Base-by-base conservation (phyloP, 2,329 filamentous ascomycete species). In the Apiospora aurea region DNA sequence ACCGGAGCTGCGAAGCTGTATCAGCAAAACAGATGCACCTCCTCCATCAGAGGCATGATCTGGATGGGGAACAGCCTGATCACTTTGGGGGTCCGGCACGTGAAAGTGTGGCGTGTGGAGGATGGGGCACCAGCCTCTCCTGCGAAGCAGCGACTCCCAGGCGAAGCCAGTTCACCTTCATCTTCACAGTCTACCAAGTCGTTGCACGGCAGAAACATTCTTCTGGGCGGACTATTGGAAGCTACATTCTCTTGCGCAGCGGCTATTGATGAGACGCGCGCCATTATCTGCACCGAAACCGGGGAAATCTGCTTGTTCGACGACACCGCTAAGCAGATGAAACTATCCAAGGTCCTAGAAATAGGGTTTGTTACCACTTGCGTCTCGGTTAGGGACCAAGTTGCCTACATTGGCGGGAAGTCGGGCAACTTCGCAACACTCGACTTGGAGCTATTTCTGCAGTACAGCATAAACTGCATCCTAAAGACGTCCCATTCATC, bases 41-140 rank as follows among this genome's bases (percentile, higher is more conserved):
- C 94, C 24, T 91, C 91, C 74, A 89, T 98, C 77, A 92, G 92
- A 75, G 91, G 92, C 70, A 97, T 99, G 90, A 88, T 93, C 53
- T 99, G 96, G 96, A 90, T 98, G 82, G 95, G 95, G 14, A 92
- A 88, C 76, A 93, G 84, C 75, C 87, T 99, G 70, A 86, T 99
- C 72, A 98, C 96, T 74, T 90, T 96, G 34, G 96, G 96, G 18
- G 93, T 96, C 69, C 91, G 96, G 38, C 96, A 98, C 83, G 90
- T 98, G 81, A 98, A 98, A 82, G 89, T 97, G 69, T 99, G 96
- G 96, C 92, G 92, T 76, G 88, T 96, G 14, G 93, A 96, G 47
- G 94, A 96, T 38, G 83, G 77, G 78, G 71, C 85, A 57, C 83
- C 86, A 24, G 83, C 83, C 6, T 92, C 92, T 29, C 92, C 93